phyloP scores from a whole-genome alignment of 2,329 filamentous ascomycete genomes.

The Pseudogymnoascus sp. region DNA sequence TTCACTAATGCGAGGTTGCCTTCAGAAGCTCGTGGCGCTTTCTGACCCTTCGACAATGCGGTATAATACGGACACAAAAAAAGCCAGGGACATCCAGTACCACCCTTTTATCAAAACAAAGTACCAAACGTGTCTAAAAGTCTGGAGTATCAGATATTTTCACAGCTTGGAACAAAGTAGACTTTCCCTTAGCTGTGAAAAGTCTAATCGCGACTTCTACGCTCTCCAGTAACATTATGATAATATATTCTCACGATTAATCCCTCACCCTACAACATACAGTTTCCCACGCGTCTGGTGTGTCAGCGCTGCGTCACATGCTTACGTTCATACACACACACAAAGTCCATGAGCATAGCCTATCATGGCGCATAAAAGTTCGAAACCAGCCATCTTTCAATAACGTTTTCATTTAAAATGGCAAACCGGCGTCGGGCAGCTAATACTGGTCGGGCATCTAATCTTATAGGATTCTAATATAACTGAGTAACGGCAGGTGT shows the following conservation, averaged over 20 bases:
- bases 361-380: not conserved
- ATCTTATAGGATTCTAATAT: not conserved
- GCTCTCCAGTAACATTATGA: not conserved
- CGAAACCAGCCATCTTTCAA: not conserved
- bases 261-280: not conserved
- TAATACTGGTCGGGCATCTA: not conserved
- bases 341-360: not conserved
- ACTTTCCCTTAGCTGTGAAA: not conserved
- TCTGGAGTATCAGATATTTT: not conserved
- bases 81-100: not conserved
- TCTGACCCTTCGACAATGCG: not conserved
- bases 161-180: not conserved
- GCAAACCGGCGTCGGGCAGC: not conserved
- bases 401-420: not conserved
- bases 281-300: not conserved
- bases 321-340: not conserved
- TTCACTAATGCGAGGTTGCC: not conserved
- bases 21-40: not conserved
- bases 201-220: not conserved
- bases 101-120: not conserved
- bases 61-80: not conserved
- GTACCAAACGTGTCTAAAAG: not conserved
- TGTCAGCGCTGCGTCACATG: not conserved
- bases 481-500: not conserved
- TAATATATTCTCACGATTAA: conserved; percentile 1